phyloP scores from a whole-genome alignment of 1,139 yeast genomes.

The Taphrina wiesneri region DNA sequence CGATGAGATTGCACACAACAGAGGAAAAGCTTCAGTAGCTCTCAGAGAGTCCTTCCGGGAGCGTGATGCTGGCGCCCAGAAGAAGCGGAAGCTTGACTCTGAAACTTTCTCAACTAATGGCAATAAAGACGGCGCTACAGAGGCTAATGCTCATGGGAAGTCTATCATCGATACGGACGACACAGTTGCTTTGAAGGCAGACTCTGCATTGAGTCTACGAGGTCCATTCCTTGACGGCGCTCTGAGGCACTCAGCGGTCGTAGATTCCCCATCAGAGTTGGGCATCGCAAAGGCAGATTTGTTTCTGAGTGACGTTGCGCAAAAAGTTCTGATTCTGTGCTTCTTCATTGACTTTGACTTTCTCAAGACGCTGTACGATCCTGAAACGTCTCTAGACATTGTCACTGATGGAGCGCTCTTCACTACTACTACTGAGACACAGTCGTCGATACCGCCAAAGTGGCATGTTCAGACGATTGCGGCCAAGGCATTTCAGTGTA shows the following conservation, averaged over 20 bases:
- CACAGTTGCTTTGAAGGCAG: background rate
- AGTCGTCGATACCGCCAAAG: background rate
- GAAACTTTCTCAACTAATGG: background rate
- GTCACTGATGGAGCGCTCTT: background rate
- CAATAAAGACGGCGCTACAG: background rate
- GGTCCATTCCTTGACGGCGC: background rate
- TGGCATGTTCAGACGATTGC: background rate
- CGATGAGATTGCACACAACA: no score
- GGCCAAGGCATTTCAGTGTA: background rate
- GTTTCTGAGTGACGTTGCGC: background rate
- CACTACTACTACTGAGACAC: background rate
- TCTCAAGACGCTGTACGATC: background rate
- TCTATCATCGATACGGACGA: background rate
- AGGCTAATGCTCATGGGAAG: background rate
- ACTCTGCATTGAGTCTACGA: background rate
- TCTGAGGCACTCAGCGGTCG: background rate
- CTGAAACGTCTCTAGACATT: background rate
- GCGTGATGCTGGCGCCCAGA: background rate
- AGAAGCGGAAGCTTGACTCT: background rate
- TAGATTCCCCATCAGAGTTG: background rate
- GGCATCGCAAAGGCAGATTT: background rate
- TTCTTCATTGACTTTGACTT: slow-evolving; percentile 11
- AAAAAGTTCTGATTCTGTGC: background rate
- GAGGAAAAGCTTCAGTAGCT: no score
- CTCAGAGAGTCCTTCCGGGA: background rate